Conservation (phyloP, 2,329 filamentous ascomycete genomes). For the Fusarium nurragi region DNA sequence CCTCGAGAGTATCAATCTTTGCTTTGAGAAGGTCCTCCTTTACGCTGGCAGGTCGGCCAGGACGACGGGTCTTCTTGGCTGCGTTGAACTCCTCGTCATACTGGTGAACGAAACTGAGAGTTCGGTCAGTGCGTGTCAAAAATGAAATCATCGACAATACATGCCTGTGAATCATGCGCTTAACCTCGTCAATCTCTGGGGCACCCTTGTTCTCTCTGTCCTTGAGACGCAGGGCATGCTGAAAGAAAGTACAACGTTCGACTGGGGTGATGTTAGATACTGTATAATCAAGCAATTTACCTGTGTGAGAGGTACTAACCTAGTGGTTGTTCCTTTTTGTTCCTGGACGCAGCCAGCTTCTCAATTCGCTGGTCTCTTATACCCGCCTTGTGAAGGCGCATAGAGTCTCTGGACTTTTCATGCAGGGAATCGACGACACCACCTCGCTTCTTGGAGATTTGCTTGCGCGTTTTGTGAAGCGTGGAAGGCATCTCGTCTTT, state of each 20-base stretch:
- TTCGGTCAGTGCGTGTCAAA: not conserved
- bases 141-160: slow-evolving; percentile 26
- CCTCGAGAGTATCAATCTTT: slow-evolving; percentile 74
- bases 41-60: slow-evolving; percentile 80
- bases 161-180: slow-evolving; percentile 70
- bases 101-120: slow-evolving; percentile 68
- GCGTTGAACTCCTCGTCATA: slow-evolving; percentile 75
- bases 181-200: slow-evolving; percentile 65
- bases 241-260: slow-evolving; percentile 69
- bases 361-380: slow-evolving; percentile 84
- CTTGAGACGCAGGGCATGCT: slow-evolving; percentile 64
- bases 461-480: slow-evolving; percentile 85
- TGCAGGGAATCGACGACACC: slow-evolving; percentile 79
- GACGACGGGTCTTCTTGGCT: slow-evolving; percentile 74
- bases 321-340: slow-evolving; percentile 78
- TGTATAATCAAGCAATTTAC: not conserved
- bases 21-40: slow-evolving; percentile 81
- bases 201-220: slow-evolving; percentile 61
- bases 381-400: slow-evolving; percentile 80
- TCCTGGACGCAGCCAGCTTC: slow-evolving; percentile 73
- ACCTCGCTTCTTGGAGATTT: slow-evolving; percentile 87
- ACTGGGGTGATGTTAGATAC: slow-evolving; percentile 40
- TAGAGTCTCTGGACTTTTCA: slow-evolving; percentile 87
- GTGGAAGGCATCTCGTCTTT: slow-evolving; percentile 74
- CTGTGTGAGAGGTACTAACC: slow-evolving; percentile 57